phyloP scores from a whole-genome alignment of 75 land plant species.

The Azolla pinnata region DNA sequence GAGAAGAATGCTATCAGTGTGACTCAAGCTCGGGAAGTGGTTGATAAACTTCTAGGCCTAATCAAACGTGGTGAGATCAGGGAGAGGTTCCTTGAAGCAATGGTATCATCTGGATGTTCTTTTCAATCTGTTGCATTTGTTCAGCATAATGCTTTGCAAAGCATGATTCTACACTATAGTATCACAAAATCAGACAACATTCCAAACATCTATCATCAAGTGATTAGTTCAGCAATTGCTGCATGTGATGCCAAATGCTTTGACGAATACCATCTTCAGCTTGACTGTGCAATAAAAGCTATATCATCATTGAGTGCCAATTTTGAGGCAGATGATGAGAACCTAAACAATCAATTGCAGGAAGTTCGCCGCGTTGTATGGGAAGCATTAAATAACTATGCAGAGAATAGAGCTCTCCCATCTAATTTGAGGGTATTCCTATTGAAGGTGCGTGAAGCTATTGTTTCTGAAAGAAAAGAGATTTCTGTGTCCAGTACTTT shows the following conservation, averaged over 20 bases:
- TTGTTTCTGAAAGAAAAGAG: constrained; percentile 25
- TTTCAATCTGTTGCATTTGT: constrained; percentile 11
- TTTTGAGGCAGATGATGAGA: constrained; percentile 8
- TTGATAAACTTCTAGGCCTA: constrained; percentile 8
- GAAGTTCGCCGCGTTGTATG: constrained; percentile 50
- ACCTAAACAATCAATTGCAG: neutral
- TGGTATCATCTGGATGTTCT: constrained; percentile 27
- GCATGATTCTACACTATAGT: neutral
- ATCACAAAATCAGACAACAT: neutral
- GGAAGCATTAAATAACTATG: constrained; percentile 40
- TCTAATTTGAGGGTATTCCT: constrained; percentile 42
- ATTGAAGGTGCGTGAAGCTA: constrained; percentile 56
- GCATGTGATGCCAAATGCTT: neutral
- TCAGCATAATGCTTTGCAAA: neutral
- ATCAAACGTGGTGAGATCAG: neutral
- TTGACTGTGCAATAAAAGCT: neutral
- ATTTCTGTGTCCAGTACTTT: constrained; percentile 7
- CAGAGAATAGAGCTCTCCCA: constrained; percentile 48
- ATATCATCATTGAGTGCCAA: neutral
- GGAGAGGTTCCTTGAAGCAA: constrained; percentile 14
- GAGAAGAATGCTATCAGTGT: constrained; percentile 25
- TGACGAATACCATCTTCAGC: neutral
- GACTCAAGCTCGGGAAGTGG: constrained; percentile 37
- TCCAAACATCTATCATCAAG: neutral
- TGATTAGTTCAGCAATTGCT: neutral